Evolutionary conservation across 208 protist species (phyloP).

Genomic region (Leptomonas seymouri): DNA sequence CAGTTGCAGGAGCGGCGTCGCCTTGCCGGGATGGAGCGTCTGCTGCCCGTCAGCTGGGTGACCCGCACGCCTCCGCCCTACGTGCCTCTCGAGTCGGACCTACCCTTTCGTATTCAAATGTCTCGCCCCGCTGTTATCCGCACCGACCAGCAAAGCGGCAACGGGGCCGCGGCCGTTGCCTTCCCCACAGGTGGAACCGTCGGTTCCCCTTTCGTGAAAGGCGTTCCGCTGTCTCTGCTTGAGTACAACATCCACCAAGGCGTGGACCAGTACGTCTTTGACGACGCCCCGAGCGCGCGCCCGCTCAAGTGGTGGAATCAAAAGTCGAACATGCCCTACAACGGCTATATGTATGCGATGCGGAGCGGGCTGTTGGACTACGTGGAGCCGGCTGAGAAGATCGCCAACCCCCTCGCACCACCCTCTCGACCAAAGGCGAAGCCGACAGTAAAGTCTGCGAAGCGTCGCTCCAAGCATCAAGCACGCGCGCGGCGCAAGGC

Average conservation of each 20-base stretch:
- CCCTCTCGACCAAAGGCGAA: not conserved
- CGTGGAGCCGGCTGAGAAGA: slow-evolving; percentile 53
- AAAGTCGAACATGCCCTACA: slow-evolving; percentile 90
- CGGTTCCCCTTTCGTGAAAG: slow-evolving; percentile 74
- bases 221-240: slow-evolving; percentile 63
- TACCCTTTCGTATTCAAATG: slow-evolving; percentile 85
- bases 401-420: slow-evolving; percentile 68
- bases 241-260: slow-evolving; percentile 87
- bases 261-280: slow-evolving; percentile 86
- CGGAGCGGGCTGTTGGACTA: slow-evolving; percentile 69
- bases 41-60: slow-evolving; percentile 82
- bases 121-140: slow-evolving; percentile 67
- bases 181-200: slow-evolving; percentile 75
- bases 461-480: slow-evolving; percentile 3
- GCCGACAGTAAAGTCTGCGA: slow-evolving; percentile 1
- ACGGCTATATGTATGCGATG: slow-evolving; percentile 80
- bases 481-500: not conserved
- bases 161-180: not conserved
- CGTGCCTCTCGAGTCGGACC: slow-evolving; percentile 81
- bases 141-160: slow-evolving; percentile 5
- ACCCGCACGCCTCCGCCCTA: slow-evolving; percentile 84
- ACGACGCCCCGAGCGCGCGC: slow-evolving; percentile 77
- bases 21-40: slow-evolving; percentile 48
- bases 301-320: slow-evolving; percentile 92
- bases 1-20: slow-evolving; percentile 31